Percentiles rank a stretch among this genome's conserved stretches.
Evolutionary conservation across 768 basidiomycete genomes (phyloP).

Genomic region (Rhodosporidiobolus odoratus): DNA sequence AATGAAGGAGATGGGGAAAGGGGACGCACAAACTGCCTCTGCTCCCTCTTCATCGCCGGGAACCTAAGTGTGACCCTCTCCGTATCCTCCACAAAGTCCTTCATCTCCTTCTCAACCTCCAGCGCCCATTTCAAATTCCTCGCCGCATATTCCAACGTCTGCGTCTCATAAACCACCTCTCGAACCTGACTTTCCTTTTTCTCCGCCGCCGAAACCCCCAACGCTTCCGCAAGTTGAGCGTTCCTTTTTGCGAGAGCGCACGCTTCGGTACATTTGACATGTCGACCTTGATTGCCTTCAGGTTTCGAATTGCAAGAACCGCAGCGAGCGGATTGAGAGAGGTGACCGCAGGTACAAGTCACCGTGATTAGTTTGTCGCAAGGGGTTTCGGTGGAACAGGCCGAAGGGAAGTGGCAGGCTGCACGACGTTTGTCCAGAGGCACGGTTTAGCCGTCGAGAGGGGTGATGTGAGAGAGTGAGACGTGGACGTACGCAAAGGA

Average conservation of each 20-base stretch:
- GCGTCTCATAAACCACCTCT: constrained; percentile 45
- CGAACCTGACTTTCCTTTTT: constrained; percentile 49
- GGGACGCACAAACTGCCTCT: constrained; percentile 67
- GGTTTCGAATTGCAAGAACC: constrained; percentile 64
- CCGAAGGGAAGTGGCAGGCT: constrained; percentile 80
- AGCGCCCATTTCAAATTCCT: constrained; percentile 60
- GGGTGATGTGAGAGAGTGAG: neutral
- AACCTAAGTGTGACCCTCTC: constrained; percentile 65
- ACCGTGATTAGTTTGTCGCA: constrained; percentile 90
- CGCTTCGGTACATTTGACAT: constrained; percentile 71
- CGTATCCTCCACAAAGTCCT: constrained; percentile 61
- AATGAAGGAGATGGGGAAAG: neutral
- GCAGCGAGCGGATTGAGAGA: constrained; percentile 69
- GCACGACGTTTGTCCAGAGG: constrained; percentile 49
- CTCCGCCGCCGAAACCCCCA: constrained; percentile 83
- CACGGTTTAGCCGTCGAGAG: neutral
- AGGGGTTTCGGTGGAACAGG: constrained; percentile 69
- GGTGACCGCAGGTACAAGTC: constrained; percentile 86
- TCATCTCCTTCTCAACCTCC: constrained; percentile 66
- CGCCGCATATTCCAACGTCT: constrained; percentile 28
- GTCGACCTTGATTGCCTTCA: constrained; percentile 43
- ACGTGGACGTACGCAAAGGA: constrained; percentile 11
- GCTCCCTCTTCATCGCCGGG: constrained; percentile 71
- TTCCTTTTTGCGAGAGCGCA: constrained; percentile 82
- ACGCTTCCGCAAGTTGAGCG: constrained; percentile 77